Base-by-base conservation (phyloP, 768 basidiomycete species). In the Lyophyllum atratum region DNA sequence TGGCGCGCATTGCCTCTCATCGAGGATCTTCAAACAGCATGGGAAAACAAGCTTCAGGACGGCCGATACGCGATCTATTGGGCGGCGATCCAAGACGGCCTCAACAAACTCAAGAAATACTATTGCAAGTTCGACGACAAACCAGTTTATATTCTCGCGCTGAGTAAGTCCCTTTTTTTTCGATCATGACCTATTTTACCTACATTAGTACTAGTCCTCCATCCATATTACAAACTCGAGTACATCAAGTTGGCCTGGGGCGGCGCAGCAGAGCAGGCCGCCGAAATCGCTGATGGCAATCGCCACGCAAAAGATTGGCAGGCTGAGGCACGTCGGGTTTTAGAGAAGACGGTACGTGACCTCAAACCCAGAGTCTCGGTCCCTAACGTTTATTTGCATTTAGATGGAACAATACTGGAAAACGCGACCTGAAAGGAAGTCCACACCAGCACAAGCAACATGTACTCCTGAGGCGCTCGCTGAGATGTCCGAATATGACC, bases 201-300 rank as follows among this genome's bases (percentile, higher is more conserved):
- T 8, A 33, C 42, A n/a, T n/a, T 42, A 21, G 24, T 34, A 14
- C 37, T 50, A 70, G 68, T 65, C 11, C 55, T 71, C 10, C 70
- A 74, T 45, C 72, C 64, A 0, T 74, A 70, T 42, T 73, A 64
- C 54, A 73, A 73, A 26, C 56, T 73, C 0, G 24, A 43, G 0
- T 73, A 70, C 49, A 68, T 69, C 15, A 39, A 65, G 28, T 19
- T 61, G 33, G 33, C 49, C 22, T 51, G 49, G 55, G 42, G 55
- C 14, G 64, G 72, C 3, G 52, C 54, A 0, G 49, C 61, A 1
- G 70, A 73, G 44, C 68, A 72, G 29, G 58, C 37, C 4, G 58
- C 33, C 4, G 60, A 61, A 49, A 46, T 37, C 5, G 44, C 25
- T 22, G 51, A 26, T 12, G 62, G 62, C 7, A 65, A 67, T 49